These are phyloP conservation scores for Metschnikowia amazonensis DNA, from an alignment of 805 yeast genomes.

Conservation along the genomic window DNA sequence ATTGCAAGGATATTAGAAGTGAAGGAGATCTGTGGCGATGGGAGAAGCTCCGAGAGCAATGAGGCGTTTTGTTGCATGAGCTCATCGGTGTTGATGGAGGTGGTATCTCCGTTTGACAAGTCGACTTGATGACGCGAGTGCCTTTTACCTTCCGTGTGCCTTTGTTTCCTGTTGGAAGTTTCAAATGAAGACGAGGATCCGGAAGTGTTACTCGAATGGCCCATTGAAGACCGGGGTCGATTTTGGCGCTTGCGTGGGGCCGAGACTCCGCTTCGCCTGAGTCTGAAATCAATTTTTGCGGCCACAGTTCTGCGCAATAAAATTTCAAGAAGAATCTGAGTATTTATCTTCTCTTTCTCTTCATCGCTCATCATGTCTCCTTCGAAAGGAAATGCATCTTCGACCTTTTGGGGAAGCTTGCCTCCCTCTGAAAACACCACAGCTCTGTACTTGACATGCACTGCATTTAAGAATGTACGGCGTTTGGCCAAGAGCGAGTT, in stretches of 20 bases:
- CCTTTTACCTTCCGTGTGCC: neutral
- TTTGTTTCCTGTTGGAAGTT: neutral
- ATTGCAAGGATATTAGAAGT: slow-evolving; percentile 4
- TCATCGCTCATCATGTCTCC: slow-evolving; percentile 21
- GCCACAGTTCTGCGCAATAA: slow-evolving; percentile 40
- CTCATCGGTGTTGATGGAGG: slow-evolving; percentile 27
- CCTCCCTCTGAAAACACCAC: slow-evolving; percentile 23
- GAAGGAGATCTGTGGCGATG: slow-evolving; percentile 34
- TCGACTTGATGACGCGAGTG: neutral
- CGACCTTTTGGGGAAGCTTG: slow-evolving; percentile 25
- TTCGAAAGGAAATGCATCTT: slow-evolving; percentile 29
- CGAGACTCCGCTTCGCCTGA: slow-evolving; percentile 12
- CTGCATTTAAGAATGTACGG: slow-evolving; percentile 16
- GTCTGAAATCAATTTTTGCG: slow-evolving; percentile 38
- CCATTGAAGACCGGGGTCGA: neutral
- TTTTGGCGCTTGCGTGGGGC: neutral
- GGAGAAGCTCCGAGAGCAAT: slow-evolving; percentile 31
- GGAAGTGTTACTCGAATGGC: neutral
- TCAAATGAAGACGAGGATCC: neutral
- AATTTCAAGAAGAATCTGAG: slow-evolving; percentile 32
- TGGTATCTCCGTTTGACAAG: neutral
- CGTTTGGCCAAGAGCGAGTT: slow-evolving; percentile 10
- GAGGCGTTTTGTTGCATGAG: slow-evolving; percentile 31
- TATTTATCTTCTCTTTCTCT: slow-evolving; percentile 30
- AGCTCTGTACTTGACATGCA: slow-evolving; percentile 27